These are phyloP conservation scores for Galerina sulciceps DNA, from an alignment of 768 basidiomycete genomes.

Conservation along the genomic window DNA sequence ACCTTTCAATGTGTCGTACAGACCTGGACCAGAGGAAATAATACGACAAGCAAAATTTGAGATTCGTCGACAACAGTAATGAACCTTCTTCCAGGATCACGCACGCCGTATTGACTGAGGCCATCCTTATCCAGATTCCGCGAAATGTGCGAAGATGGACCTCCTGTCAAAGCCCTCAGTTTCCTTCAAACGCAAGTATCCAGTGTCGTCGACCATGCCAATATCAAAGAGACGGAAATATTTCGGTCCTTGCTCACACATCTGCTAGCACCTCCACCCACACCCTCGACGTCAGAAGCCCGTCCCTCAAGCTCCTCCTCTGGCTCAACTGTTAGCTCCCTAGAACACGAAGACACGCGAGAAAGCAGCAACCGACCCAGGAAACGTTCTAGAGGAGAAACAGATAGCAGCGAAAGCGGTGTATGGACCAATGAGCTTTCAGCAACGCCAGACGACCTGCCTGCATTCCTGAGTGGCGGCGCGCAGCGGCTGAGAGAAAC, in stretches of 20 bases:
- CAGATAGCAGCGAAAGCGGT: slow-evolving; percentile 36
- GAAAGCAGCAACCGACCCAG: slow-evolving; percentile 31
- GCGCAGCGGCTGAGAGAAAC: slow-evolving; percentile 27
- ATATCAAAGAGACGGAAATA: slow-evolving; percentile 59
- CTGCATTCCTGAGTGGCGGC: slow-evolving; percentile 15
- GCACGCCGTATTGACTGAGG: background rate
- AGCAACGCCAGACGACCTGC: slow-evolving; percentile 20
- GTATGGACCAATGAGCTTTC: slow-evolving; percentile 46
- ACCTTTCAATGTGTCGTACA: slow-evolving; percentile 26
- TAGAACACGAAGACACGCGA: slow-evolving; percentile 34
- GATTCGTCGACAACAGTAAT: slow-evolving; percentile 76
- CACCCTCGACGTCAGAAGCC: slow-evolving; percentile 2
- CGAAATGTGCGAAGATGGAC: slow-evolving; percentile 74
- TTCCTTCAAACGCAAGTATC: slow-evolving; percentile 77
- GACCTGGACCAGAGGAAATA: slow-evolving; percentile 66
- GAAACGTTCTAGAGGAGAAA: slow-evolving; percentile 49
- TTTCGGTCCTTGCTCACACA: slow-evolving; percentile 73
- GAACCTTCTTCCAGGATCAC: slow-evolving; percentile 8
- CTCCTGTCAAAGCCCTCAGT: slow-evolving; percentile 65
- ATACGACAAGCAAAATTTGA: slow-evolving; percentile 65
- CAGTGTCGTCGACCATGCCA: slow-evolving; percentile 70
- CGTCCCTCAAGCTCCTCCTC: background rate
- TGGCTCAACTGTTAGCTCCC: background rate
- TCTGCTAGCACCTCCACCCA: slow-evolving; percentile 48
- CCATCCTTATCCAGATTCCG: slow-evolving; percentile 57